Conservation (phyloP, 2,329 filamentous ascomycete species). For the Colletotrichum tabaci region DNA sequence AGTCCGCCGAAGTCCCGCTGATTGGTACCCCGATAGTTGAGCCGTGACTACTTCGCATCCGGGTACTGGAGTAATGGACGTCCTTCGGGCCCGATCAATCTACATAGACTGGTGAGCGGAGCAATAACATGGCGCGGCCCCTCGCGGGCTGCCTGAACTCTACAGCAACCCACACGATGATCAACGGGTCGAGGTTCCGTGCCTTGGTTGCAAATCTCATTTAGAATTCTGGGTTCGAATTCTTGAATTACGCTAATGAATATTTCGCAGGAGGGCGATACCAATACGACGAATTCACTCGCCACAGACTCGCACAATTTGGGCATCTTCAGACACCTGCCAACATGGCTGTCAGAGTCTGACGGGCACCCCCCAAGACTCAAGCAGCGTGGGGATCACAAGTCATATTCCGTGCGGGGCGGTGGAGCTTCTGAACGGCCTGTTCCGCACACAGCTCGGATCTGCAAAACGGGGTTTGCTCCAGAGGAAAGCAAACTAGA, state of each 20-base stretch:
- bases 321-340: neutral
- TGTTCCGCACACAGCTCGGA: conserved; percentile 23
- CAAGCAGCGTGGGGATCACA: neutral
- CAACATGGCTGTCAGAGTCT: conserved; percentile 5
- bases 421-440: conserved; percentile 26
- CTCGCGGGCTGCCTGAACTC: neutral
- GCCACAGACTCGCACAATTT: neutral
- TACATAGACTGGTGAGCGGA: neutral
- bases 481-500: conserved; percentile 22
- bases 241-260: neutral
- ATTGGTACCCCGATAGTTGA: neutral
- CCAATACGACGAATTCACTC: neutral
- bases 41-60: conserved; percentile 5
- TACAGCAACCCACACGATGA: neutral
- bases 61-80: no score
- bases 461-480: conserved; percentile 6
- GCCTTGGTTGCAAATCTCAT: neutral
- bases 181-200: neutral
- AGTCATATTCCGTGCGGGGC: conserved; percentile 23
- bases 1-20: neutral
- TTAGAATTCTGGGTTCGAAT: neutral
- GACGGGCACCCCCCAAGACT: neutral
- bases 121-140: neutral
- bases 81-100: conserved; percentile 2
- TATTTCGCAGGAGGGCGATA: neutral